A percentile compares a stretch with the other conserved stretches of the same genome.
Conservation (phyloP, 139 green algal genomes). For the Chlorella ohadii region DNA sequence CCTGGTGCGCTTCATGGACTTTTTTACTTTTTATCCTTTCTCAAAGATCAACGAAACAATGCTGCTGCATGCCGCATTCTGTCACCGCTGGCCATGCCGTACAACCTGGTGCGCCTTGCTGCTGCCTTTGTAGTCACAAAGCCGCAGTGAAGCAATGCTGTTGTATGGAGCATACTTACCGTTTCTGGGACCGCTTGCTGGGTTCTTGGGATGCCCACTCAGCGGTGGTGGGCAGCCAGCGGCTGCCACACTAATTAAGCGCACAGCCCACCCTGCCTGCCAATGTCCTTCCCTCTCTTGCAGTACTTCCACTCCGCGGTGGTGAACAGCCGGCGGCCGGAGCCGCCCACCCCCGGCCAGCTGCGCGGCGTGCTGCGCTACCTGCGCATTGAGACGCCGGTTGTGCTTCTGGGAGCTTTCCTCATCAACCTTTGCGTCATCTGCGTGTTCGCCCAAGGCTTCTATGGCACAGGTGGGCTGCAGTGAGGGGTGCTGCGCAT, state of each 20-base stretch:
- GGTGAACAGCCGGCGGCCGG: background rate
- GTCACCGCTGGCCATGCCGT: too few relatives aligned
- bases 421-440: constrained; percentile 51
- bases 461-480: constrained; percentile 8
- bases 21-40: too few relatives aligned
- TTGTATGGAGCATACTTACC: too few relatives aligned
- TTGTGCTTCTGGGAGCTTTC: constrained; percentile 50
- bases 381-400: constrained; percentile 48
- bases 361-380: constrained; percentile 42
- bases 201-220: too few relatives aligned
- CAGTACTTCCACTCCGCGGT: background rate
- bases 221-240: too few relatives aligned
- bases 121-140: too few relatives aligned
- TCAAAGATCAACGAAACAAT: too few relatives aligned
- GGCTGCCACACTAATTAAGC: too few relatives aligned
- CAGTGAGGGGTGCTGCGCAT: too few relatives aligned
- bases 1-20: constrained; percentile 8
- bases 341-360: constrained; percentile 1
- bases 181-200: too few relatives aligned
- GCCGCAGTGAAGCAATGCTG: too few relatives aligned
- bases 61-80: background rate
- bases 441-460: constrained; percentile 47
- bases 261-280: background rate
- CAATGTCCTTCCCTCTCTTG: background rate
- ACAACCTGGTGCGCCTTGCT: too few relatives aligned